Evolutionary conservation across 768 basidiomycete species (phyloP), one percentile per base, ranked within the genome.

Genomic region (Coprinellus micaceus): DNA sequence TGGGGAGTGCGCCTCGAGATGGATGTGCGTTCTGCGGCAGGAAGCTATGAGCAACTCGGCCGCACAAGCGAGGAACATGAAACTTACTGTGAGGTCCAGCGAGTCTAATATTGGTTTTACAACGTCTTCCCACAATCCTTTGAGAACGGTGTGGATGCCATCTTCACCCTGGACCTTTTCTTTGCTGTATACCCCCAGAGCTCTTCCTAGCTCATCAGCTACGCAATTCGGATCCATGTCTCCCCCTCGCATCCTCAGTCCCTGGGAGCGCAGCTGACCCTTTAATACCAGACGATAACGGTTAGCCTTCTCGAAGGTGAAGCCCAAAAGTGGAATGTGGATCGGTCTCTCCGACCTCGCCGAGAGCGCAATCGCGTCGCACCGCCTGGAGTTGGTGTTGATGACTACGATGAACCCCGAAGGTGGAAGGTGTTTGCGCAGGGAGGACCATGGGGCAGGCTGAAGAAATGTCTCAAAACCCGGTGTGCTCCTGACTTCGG

Each of bases 401-500:
- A 67, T 49, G 21, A 63, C 46, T 17, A 69, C 60, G 22, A 69
- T 57, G 39, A 51, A 46, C 10, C 66, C 63, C 13, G 39, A 40
- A n/a, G 36, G 48, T 19, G 61, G 63, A 12, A 61, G 49, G 17
- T 45, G 36, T 7, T 43, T 21, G 21, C 53, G 21, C 6, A 60
- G 46, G 24, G 43, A n/a, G 0, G 52, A 44, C 15, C 29, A 46
- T 19, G 44, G 19, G 26, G 26, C 24, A 19, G 66, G 65, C 10
- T 33, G 53, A 7, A 69, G 52, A 40, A 69, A 69, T 45, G 60
- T 55, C 28, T 60, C 52, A 55, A 67, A 67, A 1, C 57, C 63
- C 2, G 63, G 45, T 3, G 63, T 44, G 7, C n/a, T 30, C 24
- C 60, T 43, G n/a, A 64, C 54, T 22, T 39, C 29, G 15, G 29